Evolutionary conservation across 768 basidiomycete species (phyloP), one percentile per base, ranked within the genome.

Genomic region (Epithele typhae): DNA sequence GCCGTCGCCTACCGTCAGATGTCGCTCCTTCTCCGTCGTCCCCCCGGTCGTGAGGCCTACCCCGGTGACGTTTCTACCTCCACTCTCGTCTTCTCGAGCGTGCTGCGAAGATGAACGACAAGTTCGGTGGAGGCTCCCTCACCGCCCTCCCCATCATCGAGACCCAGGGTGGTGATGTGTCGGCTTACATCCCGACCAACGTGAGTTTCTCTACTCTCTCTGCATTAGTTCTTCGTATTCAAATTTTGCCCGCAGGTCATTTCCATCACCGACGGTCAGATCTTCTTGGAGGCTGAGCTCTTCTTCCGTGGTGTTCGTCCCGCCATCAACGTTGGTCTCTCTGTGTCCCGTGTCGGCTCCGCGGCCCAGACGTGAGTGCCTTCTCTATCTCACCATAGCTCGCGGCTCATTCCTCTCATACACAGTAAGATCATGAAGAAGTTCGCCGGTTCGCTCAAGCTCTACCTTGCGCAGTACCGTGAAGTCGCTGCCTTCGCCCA

Each of bases 271-370:
- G 95, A 99, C 64, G 96, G 96, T 64, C 94, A 97, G 73, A 95
- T 96, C 74, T 98, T 98, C 88, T 88, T 98, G 87, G 95, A 98
- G 71, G 93, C 95, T 63, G 95, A 97, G 69, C 87, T 97, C 66
- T 99, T 99, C 93, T 97, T 99, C 93, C 94, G 96, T 78, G 96
- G 96, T 84, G 88, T 97, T 59, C 92, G 95, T 67, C 95, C 96
- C 45, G 96, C 96, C 58, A 98, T 98, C 72, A 98, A 98, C 76
- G 96, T 99, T 78, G 96, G 96, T 94, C 92, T 98, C 53, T 99
- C 96, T 50, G 96, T 99, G 58, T 99, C 96, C 53, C 96, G 96
- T 82, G 96, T 99, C 76, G 96, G 96, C 64, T 98, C 95, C 37
- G 95, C 96, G 63, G 96, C 96, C 64, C 96, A 99, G 77, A 97